A percentile compares a stretch with the other conserved stretches of the same genome.
phyloP scores from a whole-genome alignment of 306 rosid species.

The Vigna nakashimae region DNA sequence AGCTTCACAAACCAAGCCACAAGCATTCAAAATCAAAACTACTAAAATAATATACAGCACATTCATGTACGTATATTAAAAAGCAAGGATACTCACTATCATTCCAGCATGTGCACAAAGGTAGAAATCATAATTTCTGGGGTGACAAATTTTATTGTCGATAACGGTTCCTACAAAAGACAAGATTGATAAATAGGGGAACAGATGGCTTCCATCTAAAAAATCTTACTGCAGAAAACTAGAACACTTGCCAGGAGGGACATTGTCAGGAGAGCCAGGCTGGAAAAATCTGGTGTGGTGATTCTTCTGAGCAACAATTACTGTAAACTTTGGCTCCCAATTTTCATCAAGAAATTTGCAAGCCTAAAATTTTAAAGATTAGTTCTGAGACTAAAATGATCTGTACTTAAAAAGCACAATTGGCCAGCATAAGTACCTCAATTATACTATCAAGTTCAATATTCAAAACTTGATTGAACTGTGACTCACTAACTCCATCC shows the following conservation, averaged over 20 bases:
- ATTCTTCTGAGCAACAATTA: constrained; percentile 92
- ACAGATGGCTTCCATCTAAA: neutral
- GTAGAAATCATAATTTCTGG: constrained; percentile 89
- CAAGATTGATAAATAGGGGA: neutral
- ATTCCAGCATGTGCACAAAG: constrained; percentile 98
- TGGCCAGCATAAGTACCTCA: constrained; percentile 57
- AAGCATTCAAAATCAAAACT: neutral
- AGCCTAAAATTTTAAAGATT: constrained; percentile 57
- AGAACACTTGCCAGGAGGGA: constrained; percentile 72
- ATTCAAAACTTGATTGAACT: constrained; percentile 91
- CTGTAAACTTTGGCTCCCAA: constrained; percentile 92
- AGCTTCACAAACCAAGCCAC: constrained; percentile 9
- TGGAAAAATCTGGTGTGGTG: constrained; percentile 96
- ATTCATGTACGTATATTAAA: neutral
- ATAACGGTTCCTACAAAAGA: constrained; percentile 72
- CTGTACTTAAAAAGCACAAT: neutral
- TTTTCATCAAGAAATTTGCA: constrained; percentile 89
- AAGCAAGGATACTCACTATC: constrained; percentile 66
- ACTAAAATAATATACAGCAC: neutral
- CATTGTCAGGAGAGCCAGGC: constrained; percentile 79
- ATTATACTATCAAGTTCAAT: constrained; percentile 82
- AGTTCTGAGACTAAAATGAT: neutral
- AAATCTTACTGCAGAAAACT: neutral
- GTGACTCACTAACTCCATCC: constrained; percentile 99
- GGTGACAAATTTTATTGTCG: constrained; percentile 92